A percentile compares a stretch with the other conserved stretches of the same genome.
Conservation (phyloP, 208 protist genomes). For the Acanthamoeba triangularis region DNA sequence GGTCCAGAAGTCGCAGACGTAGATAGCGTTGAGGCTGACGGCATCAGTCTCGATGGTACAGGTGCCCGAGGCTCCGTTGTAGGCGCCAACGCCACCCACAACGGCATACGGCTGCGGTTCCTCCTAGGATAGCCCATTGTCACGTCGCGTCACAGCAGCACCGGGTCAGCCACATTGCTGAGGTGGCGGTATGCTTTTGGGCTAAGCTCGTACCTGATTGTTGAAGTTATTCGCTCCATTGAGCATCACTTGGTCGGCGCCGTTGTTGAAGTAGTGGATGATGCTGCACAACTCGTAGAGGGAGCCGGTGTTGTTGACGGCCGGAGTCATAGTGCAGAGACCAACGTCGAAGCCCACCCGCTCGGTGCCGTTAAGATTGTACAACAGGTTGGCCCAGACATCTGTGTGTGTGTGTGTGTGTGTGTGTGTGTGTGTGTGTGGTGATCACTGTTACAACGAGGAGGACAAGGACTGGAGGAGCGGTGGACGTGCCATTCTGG, state of each 20-base stretch:
- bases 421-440: background rate
- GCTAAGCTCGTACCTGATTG: background rate
- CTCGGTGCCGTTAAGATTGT: background rate
- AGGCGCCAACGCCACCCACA: background rate
- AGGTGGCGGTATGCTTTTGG: background rate
- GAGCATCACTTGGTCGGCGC: conserved; percentile 8
- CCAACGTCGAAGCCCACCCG: background rate
- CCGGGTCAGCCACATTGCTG: too few relatives aligned
- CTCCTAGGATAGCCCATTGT: background rate
- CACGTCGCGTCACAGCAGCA: background rate
- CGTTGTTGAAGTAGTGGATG: conserved; percentile 51
- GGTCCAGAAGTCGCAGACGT: background rate
- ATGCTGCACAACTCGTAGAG: conserved; percentile 16
- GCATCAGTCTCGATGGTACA: background rate
- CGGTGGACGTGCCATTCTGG: background rate
- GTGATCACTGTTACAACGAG: background rate
- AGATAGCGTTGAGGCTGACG: background rate
- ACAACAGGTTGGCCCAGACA: background rate
- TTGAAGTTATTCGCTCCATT: conserved; percentile 7
- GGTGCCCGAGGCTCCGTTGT: background rate
- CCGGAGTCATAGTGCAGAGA: background rate
- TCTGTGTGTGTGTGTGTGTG: background rate
- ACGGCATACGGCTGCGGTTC: background rate
- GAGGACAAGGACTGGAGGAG: background rate
- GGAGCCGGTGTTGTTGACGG: conserved; percentile 1